Percentiles rank a stretch among this genome's conserved stretches.
Conservation (phyloP, 371 early-diverging fungal species). For the Smittium culicis region DNA sequence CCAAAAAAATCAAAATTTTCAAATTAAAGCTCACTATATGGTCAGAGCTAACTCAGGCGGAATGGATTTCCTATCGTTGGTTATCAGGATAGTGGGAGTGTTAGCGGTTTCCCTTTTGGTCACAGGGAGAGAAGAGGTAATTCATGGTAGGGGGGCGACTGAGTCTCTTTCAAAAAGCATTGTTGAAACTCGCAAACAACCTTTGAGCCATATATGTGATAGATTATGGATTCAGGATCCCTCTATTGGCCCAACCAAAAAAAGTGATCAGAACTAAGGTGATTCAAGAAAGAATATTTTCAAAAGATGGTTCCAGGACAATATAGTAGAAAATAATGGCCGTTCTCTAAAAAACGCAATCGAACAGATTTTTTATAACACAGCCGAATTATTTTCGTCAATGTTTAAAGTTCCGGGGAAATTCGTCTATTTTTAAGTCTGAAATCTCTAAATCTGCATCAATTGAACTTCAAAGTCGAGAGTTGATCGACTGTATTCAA, state of each 20-base stretch:
- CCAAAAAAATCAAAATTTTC: neutral
- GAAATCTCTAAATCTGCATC: neutral
- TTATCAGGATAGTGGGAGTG: neutral
- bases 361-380: neutral
- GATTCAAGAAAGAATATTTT: neutral
- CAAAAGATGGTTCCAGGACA: neutral
- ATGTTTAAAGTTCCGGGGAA: neutral
- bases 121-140: neutral
- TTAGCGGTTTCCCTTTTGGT: neutral
- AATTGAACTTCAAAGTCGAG: conserved; percentile 13
- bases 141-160: neutral
- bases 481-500: conserved; percentile 23
- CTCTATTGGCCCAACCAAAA: neutral
- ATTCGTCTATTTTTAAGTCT: neutral
- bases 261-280: neutral
- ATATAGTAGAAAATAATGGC: neutral
- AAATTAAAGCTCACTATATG: neutral
- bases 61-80: neutral
- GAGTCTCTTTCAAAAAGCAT: neutral
- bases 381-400: neutral
- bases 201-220: neutral
- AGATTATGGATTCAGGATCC: neutral
- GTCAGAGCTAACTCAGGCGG: neutral
- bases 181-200: neutral
- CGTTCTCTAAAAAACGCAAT: neutral